Conservation (phyloP, 345 rosid genomes). For the Euphorbia pulcherrima region DNA sequence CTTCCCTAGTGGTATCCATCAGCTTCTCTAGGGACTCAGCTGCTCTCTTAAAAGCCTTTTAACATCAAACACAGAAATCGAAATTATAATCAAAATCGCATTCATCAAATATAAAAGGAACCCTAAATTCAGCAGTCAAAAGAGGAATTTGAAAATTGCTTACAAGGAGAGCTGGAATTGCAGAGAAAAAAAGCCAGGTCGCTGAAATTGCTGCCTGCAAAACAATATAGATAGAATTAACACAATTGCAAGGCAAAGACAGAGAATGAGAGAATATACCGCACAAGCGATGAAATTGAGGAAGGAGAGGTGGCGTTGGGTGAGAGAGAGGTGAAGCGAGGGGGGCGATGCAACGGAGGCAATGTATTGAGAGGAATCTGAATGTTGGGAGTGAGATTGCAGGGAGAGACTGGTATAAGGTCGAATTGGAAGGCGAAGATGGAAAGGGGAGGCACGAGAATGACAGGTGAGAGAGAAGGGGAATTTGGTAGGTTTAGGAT, state of each 20-base stretch:
- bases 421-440: constrained; percentile 23
- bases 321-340: constrained; percentile 48
- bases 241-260: not conserved
- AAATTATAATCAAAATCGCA: not conserved
- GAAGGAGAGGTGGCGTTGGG: constrained; percentile 57
- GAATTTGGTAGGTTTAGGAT: not conserved
- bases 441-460: constrained; percentile 16
- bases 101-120: not conserved
- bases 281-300: constrained; percentile 66
- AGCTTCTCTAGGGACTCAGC: constrained; percentile 84
- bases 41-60: constrained; percentile 76
- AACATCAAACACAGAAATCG: not conserved
- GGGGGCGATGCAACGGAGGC: constrained; percentile 53
- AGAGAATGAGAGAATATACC: constrained; percentile 23
- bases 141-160: constrained; percentile 3
- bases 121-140: not conserved
- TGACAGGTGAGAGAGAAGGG: not conserved
- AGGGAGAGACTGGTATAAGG: constrained; percentile 22
- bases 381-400: constrained; percentile 27
- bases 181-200: constrained; percentile 77
- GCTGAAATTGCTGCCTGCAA: constrained; percentile 75
- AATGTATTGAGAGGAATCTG: constrained; percentile 36
- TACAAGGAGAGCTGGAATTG: constrained; percentile 85
- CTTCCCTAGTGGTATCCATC: constrained; percentile 80
- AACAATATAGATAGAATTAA: not conserved